Evolutionary conservation across 2,329 filamentous ascomycete species (phyloP), one percentile per base, ranked within the genome.

Genomic region (Scedosporium minutisporum): DNA sequence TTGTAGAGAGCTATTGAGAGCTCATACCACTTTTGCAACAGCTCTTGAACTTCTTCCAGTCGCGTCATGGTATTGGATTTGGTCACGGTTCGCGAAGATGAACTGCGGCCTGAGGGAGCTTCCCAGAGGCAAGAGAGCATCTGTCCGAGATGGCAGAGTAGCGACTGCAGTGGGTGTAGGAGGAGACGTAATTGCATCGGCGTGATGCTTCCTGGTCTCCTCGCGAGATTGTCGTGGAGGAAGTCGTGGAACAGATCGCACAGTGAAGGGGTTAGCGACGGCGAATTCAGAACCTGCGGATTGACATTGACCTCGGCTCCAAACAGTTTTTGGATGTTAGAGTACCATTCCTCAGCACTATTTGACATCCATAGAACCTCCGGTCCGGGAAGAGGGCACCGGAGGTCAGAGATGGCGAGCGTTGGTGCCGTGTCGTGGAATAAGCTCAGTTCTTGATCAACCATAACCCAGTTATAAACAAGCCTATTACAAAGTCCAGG

Each of bases 401-500:
- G 80, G 58, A 89, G 81, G 63, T 90, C 86, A 33, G 82, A 86
- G 62, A 88, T 81, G 14, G 85, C 82, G 63, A 90, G 82, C 38
- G 88, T 74, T 0, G 86, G 84, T 1, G 79, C 77, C 1, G 80
- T 82, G 68, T 89, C 86, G 66, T 87, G 81, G 73, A 88, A 88
- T 7, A 89, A 75, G 58, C 84, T 83, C 62, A 89, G 75, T 71
- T 91, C 88, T 68, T 90, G 87, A 69, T 91, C 88, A 25, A 88
- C 80, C 82, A 89, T 88, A 21, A 87, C 84, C 85, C 87, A 90
- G 62, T 87, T 88, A 73, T 90, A 89, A n/a, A 88, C 83, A 38
- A 90, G 76, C 66, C 87, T 87, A 68, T 64, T 3, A 14, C 41
- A 16, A 16, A 2, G 9, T 41, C 4, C 33, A 12, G 25, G 23